phyloP scores from a whole-genome alignment of 202 grass and related monocot species.

The Zoysia matrella region DNA sequence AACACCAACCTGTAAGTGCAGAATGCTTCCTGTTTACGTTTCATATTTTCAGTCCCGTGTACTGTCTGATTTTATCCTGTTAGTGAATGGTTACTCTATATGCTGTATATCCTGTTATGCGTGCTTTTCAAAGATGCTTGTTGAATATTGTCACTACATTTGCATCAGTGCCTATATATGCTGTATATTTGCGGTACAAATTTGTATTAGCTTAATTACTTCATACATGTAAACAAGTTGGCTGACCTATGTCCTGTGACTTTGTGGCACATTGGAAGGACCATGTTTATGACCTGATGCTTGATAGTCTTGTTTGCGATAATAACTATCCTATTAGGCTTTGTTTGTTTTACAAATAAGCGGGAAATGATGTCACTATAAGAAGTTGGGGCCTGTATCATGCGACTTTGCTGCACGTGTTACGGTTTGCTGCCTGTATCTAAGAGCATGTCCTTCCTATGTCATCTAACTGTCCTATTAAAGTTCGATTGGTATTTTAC shows the following conservation, averaged over 20 bases:
- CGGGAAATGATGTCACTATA: background rate
- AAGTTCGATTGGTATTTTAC: too few relatives aligned
- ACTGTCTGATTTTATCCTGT: too few relatives aligned
- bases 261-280: background rate
- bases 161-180: background rate
- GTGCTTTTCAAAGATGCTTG: background rate
- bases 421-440: too few relatives aligned
- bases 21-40: background rate
- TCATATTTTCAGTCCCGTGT: background rate
- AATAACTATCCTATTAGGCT: too few relatives aligned
- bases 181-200: background rate
- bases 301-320: too few relatives aligned
- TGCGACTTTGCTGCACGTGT: too few relatives aligned
- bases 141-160: background rate
- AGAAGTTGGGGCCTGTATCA: too few relatives aligned
- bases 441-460: too few relatives aligned
- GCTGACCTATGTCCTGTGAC: background rate
- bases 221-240: too few relatives aligned
- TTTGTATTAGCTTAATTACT: background rate
- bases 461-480: too few relatives aligned
- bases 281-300: background rate
- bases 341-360: background rate
- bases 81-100: too few relatives aligned
- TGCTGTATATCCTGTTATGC: background rate
- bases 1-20: conserved; percentile 72